These are phyloP conservation scores for Pezizomycotina sp. DNA, from an alignment of 2,329 filamentous ascomycete species.

Conservation along the genomic window DNA sequence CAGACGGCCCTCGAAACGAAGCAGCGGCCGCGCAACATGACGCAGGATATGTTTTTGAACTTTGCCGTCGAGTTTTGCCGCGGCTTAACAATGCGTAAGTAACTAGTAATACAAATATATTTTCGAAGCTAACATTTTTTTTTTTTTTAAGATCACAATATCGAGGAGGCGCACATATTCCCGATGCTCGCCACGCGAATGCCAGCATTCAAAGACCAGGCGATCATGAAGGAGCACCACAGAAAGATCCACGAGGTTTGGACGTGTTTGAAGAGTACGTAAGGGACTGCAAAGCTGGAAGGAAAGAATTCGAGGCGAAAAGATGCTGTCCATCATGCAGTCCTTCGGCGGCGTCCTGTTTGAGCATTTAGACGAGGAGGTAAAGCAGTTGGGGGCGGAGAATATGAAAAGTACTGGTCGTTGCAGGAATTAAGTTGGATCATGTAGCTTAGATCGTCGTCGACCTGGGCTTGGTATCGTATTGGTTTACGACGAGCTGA, in stretches of 20 bases:
- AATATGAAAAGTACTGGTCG: constrained; percentile 80
- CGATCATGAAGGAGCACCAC: constrained; percentile 48
- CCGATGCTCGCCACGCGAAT: constrained; percentile 51
- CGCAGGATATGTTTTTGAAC: constrained; percentile 14
- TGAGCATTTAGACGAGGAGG: constrained; percentile 72
- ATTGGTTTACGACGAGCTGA: constrained; percentile 15
- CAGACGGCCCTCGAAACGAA: not conserved
- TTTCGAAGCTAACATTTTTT: constrained; percentile 48
- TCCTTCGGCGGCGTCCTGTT: constrained; percentile 62
- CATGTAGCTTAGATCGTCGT: too few relatives aligned
- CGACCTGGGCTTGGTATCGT: constrained; percentile 6
- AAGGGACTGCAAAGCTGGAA: constrained; percentile 42
- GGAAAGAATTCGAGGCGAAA: constrained; percentile 39
- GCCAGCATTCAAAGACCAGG: constrained; percentile 23
- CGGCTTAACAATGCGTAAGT: constrained; percentile 52
- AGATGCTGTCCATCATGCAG: constrained; percentile 58
- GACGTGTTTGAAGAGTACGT: constrained; percentile 53
- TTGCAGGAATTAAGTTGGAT: constrained; percentile 52
- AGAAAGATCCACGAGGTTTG: constrained; percentile 57
- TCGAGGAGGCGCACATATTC: constrained; percentile 71
- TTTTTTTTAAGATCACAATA: constrained; percentile 63
- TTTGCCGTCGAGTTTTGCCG: constrained; percentile 62
- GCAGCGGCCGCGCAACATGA: not conserved
- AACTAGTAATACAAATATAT: constrained; percentile 43
- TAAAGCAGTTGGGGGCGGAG: constrained; percentile 58